Base-by-base conservation (phyloP, 2,329 filamentous ascomycete species). In the Nothomitra cinnamomea region DNA sequence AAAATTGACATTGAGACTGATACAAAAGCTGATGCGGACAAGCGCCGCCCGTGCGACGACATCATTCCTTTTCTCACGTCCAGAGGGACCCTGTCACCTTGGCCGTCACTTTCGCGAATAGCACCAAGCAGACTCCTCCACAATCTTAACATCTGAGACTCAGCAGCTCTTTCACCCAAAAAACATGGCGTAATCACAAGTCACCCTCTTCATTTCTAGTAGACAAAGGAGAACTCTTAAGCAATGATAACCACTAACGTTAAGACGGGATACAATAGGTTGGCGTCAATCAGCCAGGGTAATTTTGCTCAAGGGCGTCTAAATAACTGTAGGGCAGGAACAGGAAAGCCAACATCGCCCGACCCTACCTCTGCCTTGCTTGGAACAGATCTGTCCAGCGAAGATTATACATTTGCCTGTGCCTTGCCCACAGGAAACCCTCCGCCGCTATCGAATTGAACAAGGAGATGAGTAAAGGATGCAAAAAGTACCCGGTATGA, bases 261-360 rank as follows among this genome's bases (percentile, higher is more conserved):
- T n/a, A 48, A n/a, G 43, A n/a, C 21, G n/a, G 43, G 28, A 32
- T 32, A 32, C 28, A 32, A 32, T 10, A 32, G 28, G 28, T 32
- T 4, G 28, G 28, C 10, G 28, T 32, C 28, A 32, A 32, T 10
- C 15, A 48, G 22, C 8, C 15, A 21, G 43, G 43, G n/a, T 48
- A 48, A 28, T 13, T 48, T 48, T 48, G 43, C 43, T 48, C 28
- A 12, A 25, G 6, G 43, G 12, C 2, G 19, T 45, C 21, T 13
- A 32, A 32, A 32, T 22, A 48, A 48, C 19, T 22, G 43, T 15
- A 48, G 21, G 43, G 43, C 19, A 25, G 43, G 28, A 48, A 48
- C 43, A 48, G n/a, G 43, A 48, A 48, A 48, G 43, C 43, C 43
- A 48, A 48, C 43, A 48, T 21, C 43, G 28, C 22, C 43, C 43